Evolutionary conservation across 2,329 filamentous ascomycete species (phyloP).

Genomic region (Pseudohalonectria lignicola): DNA sequence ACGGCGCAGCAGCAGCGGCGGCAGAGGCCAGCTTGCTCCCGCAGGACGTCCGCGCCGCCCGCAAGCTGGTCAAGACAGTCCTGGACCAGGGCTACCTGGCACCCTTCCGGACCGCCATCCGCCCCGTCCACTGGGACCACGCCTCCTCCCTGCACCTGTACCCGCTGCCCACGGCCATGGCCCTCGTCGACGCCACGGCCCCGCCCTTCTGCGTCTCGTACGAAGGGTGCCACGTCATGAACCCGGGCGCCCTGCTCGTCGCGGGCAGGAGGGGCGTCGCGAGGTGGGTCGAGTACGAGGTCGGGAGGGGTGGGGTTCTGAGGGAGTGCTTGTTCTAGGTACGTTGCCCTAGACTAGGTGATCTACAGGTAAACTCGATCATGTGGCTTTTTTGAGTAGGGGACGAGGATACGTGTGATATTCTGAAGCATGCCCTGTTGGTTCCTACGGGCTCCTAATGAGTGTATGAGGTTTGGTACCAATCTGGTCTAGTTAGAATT

Average conservation of each 20-base stretch:
- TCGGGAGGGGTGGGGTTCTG: constrained; percentile 49
- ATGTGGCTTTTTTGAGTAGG: too few species aligned
- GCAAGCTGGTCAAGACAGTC: constrained; percentile 79
- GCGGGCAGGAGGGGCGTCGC: constrained; percentile 56
- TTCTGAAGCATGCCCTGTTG: too few species aligned
- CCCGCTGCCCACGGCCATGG: constrained; percentile 73
- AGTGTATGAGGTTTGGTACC: too few species aligned
- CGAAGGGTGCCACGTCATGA: constrained; percentile 92
- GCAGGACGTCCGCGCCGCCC: constrained; percentile 47
- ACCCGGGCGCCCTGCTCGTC: constrained; percentile 70
- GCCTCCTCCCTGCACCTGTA: constrained; percentile 69
- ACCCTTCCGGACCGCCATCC: constrained; percentile 68
- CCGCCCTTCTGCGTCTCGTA: constrained; percentile 82
- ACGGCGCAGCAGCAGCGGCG: constrained; percentile 1
- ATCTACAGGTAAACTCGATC: too few species aligned
- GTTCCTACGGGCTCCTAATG: too few species aligned
- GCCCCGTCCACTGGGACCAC: constrained; percentile 88
- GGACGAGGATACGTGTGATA: too few species aligned
- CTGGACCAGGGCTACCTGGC: constrained; percentile 83
- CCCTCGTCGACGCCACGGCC: constrained; percentile 72
- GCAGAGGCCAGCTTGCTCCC: constrained; percentile 20
- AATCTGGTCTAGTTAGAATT: too few species aligned
- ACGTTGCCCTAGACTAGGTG: too few species aligned
- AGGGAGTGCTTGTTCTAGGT: constrained; percentile 50
- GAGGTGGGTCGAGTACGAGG: constrained; percentile 81